Evolutionary conservation across 345 rosid genomes (phyloP).

Genomic region (Syzygium grande): DNA sequence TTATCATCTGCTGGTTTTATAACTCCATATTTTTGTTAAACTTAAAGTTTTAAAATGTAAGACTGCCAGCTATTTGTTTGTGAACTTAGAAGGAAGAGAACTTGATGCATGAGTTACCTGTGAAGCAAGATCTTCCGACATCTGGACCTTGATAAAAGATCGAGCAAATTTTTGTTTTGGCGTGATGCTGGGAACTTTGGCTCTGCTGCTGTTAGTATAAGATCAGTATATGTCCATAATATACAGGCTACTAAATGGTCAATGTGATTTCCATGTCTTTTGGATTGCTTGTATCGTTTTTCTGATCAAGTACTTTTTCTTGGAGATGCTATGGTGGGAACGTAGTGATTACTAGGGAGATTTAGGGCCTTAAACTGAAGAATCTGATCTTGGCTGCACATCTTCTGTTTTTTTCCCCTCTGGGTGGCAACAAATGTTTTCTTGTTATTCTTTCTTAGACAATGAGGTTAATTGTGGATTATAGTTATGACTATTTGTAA

Average conservation of each 20-base stretch:
- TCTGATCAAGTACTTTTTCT: background rate
- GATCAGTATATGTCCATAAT: background rate
- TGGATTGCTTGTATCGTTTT: background rate
- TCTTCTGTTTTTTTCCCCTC: background rate
- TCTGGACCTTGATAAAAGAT: background rate
- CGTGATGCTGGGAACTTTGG: background rate
- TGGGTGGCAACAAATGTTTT: background rate
- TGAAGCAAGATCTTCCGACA: background rate
- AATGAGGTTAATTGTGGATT: background rate
- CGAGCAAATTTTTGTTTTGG: background rate
- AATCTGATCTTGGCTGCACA: background rate
- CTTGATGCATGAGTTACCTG: background rate
- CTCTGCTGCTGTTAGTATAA: background rate
- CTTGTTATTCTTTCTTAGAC: background rate
- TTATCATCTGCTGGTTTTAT: background rate
- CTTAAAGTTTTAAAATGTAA: background rate
- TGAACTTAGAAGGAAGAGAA: background rate
- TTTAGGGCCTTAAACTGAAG: background rate
- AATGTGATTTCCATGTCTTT: background rate
- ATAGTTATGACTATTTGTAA: background rate
- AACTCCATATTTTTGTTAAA: background rate
- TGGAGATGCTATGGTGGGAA: background rate
- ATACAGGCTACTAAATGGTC: background rate
- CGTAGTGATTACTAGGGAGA: background rate
- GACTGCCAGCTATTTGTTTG: background rate